Evolutionary conservation across 495 filamentous ascomycete genomes (phyloP), one percentile per base, ranked within the genome.

Genomic region (Podospora fimiseda): DNA sequence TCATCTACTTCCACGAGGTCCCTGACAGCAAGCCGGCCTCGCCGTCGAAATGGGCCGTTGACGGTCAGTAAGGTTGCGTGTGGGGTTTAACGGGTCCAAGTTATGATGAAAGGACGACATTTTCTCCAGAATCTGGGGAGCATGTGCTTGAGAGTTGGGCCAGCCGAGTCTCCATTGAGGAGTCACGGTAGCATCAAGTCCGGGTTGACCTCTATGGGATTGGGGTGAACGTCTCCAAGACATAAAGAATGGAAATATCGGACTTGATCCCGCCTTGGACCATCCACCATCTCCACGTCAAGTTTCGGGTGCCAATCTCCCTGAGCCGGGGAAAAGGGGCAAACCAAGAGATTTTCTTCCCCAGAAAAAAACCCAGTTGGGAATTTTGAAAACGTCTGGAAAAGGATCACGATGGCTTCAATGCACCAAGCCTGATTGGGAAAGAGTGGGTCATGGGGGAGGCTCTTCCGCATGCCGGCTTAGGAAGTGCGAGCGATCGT

Each of bases 261-360:
- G 57, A 48, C 44, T 50, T 38, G 4, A 20, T 47, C 21, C 60
- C 60, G 60, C 41, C 60, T 60, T 55, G 55, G 46, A 19, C 13
- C 27, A 36, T 19, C 53, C 39, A 11, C 11, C 27, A 11, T 6
- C 27, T 33, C 11, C 27, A 5, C 27, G n/a, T n/a, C 27, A 33
- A 11, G 14, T 41, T n/a, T 16, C 40, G 33, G 27, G 37, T 9
- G 22, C 48, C 54, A 58, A n/a, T 53, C 45, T 61, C 44, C 27
- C 13, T 18, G 55, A 47, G 50, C 59, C 56, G 55, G 48, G 1
- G 15, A 33, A 33, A 33, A 33, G 27, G 27, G 27, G 27, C 18
- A 44, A 22, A 44, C 18, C 42, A 33, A 33, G 27, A 33, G 6
- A 33, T 5, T 33, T 33, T 33, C 11, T 33, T 33, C 27, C 27